Base-by-base conservation (phyloP, 148 eudicot genomes). In the Cornus suecica region DNA sequence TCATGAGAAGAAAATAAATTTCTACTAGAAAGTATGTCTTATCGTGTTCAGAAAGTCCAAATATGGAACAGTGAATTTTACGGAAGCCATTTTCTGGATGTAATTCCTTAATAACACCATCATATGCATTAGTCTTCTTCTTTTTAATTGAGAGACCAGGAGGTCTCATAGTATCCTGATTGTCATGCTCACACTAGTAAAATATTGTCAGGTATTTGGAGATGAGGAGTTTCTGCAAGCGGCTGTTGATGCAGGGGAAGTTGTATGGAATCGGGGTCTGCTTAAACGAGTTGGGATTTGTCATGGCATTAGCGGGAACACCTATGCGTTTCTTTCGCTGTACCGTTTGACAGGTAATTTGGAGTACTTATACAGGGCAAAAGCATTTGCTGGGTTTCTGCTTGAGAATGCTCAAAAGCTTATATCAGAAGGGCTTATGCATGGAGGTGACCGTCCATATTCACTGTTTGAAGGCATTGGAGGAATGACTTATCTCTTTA, bases 401-500 rank as follows among this genome's bases (percentile, higher is more conserved):
- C 86, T 72, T 5, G 92, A 87, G 65, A 80, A 82, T 80, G 89
- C 90, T 77, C 84, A 70, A 34, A 81, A 48, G 72, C 95, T 92
- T 66, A 88, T 92, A 27, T 77, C 90, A 27, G 86, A 84, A 45
- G 93, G 98, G 65, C 41, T 66, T 28, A 89, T 94, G 98, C 95
- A 92, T 30, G 90, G 97, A 4, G 98, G 98, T 62, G 98, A 92
- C 78, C 76, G 83, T 31, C 94, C 97, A 1, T 87, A 84, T 77
- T 94, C 98, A 5, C 76, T 94, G 71, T 92, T 94, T 73, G 94
- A 94, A 90, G 97, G 98, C 48, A 75, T 92, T 25, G 98, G 88
- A 37, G 97, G 98, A 64, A 89, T 89, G 98, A 86, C 93, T 24
- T 78, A 76, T 84, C 93, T 94, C 51, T 92, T 92, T 75, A 76